phyloP scores from a whole-genome alignment of 176 grass and related monocot genomes.

The Guadua angustifolia region DNA sequence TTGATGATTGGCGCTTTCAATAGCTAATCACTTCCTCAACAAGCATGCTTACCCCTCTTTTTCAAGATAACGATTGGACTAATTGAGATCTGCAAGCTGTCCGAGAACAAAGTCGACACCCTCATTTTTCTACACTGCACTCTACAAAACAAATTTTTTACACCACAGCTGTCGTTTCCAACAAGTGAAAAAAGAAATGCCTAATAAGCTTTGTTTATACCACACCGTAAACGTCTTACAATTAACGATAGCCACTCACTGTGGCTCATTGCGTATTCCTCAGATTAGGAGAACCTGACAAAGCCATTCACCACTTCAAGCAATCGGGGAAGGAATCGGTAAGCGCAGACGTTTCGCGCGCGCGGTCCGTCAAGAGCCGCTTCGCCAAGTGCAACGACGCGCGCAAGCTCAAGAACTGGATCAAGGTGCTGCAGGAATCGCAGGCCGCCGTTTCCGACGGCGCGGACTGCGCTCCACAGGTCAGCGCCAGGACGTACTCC shows the following conservation, averaged over 20 bases:
- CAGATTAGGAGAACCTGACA: slow-evolving; percentile 92
- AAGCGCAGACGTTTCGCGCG: slow-evolving; percentile 45
- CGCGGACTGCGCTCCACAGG: slow-evolving; percentile 81
- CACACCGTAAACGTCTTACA: not conserved
- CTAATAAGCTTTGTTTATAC: not conserved
- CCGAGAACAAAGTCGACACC: slow-evolving; percentile 17
- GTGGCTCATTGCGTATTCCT: not conserved
- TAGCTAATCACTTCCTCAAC: slow-evolving; percentile 44
- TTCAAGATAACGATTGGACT: slow-evolving; percentile 34
- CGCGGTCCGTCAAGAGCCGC: slow-evolving; percentile 64
- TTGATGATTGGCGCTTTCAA: slow-evolving; percentile 34
- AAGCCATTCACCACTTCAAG: slow-evolving; percentile 73
- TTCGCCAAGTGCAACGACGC: slow-evolving; percentile 72
- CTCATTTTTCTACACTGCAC: slow-evolving; percentile 19
- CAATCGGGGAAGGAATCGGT: slow-evolving; percentile 67
- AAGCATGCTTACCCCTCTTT: slow-evolving; percentile 45
- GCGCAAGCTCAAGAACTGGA: slow-evolving; percentile 76
- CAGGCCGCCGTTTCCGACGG: slow-evolving; percentile 73
- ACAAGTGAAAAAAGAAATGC: not conserved
- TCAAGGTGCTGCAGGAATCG: slow-evolving; percentile 73
- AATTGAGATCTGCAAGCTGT: not conserved
- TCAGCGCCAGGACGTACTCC: not conserved
- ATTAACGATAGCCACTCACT: not conserved
- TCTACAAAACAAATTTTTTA: not conserved
- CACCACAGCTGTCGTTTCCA: not conserved